Conservation (phyloP, 2,329 filamentous ascomycete species). For the Aspergillus brasiliensis region DNA sequence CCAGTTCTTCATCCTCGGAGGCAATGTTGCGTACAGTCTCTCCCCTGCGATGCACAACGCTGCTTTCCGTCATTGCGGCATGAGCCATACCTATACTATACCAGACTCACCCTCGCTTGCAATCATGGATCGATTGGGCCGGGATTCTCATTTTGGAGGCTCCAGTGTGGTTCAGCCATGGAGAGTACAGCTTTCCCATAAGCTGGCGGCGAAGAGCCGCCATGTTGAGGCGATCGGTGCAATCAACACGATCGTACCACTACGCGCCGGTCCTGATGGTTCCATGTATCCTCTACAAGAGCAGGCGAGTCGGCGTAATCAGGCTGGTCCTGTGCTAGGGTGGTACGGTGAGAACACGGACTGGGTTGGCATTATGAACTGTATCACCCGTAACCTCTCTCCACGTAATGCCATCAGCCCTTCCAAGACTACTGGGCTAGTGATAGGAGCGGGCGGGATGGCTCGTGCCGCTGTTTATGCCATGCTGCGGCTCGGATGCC, state of each 20-base stretch:
- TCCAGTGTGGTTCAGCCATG: slow-evolving; percentile 48
- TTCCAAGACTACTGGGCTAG: slow-evolving; percentile 53
- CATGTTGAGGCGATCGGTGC: slow-evolving; percentile 50
- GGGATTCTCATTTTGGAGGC: slow-evolving; percentile 44
- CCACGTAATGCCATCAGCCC: slow-evolving; percentile 56
- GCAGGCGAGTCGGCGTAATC: slow-evolving; percentile 46
- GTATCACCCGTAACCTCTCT: slow-evolving; percentile 45
- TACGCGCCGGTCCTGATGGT: slow-evolving; percentile 41
- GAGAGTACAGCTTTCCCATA: slow-evolving; percentile 43
- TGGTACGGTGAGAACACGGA: slow-evolving; percentile 51
- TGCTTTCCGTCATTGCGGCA: slow-evolving; percentile 42
- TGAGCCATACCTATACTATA: slow-evolving; percentile 44
- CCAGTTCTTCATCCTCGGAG: slow-evolving; percentile 46
- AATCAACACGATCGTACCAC: slow-evolving; percentile 48
- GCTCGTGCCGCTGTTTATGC: slow-evolving; percentile 76
- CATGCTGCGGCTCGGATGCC: slow-evolving; percentile 74
- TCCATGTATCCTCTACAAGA: slow-evolving; percentile 40
- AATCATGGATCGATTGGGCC: slow-evolving; percentile 40
- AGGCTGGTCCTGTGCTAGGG: slow-evolving; percentile 42
- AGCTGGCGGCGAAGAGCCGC: slow-evolving; percentile 41
- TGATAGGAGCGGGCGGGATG: slow-evolving; percentile 70
- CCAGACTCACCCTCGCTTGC: slow-evolving; percentile 39
- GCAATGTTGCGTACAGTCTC: slow-evolving; percentile 45
- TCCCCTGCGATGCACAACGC: slow-evolving; percentile 49
- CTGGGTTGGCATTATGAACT: slow-evolving; percentile 47